phyloP scores from a whole-genome alignment of 352 stramenopile genomes.

The Globisporangium cederbergense region DNA sequence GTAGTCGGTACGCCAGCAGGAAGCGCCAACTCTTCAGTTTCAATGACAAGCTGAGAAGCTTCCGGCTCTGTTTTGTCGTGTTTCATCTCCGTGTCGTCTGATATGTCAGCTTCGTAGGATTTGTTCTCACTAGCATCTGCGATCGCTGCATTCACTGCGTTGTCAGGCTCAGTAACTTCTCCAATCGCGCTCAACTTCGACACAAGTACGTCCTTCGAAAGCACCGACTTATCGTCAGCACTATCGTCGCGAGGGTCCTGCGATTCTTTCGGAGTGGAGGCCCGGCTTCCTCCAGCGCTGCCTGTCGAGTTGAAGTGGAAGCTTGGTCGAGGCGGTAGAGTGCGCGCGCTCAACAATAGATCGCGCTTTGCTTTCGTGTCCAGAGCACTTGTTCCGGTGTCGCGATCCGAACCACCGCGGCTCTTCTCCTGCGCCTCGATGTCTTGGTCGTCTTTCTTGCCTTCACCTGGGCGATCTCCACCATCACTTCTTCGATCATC shows the following conservation, averaged over 20 bases:
- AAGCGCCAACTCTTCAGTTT: neutral
- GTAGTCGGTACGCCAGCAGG: neutral
- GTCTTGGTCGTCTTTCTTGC: constrained; percentile 14
- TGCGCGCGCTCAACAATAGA: constrained; percentile 15
- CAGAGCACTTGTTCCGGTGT: constrained; percentile 10
- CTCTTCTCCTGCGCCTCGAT: constrained; percentile 28
- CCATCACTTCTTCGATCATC: constrained; percentile 21
- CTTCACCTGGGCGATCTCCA: constrained; percentile 7
- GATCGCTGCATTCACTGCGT: neutral
- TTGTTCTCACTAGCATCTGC: neutral
- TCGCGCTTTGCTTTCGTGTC: constrained; percentile 27
- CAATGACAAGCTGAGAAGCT: neutral
- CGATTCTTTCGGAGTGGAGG: constrained; percentile 23
- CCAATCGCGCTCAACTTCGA: constrained; percentile 6
- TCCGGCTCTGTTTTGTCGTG: neutral
- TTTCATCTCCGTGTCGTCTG: neutral
- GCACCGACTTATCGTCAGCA: neutral
- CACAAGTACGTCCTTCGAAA: constrained; percentile 3
- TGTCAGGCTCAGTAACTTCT: neutral
- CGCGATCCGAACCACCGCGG: constrained; percentile 22
- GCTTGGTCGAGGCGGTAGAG: constrained; percentile 32
- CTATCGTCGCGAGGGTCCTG: constrained; percentile 8
- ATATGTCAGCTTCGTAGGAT: neutral
- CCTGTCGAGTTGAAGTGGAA: constrained; percentile 15
- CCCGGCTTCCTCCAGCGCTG: constrained; percentile 23